Conservation (phyloP, 2,329 filamentous ascomycete genomes). For the Colletotrichum truncatum region DNA sequence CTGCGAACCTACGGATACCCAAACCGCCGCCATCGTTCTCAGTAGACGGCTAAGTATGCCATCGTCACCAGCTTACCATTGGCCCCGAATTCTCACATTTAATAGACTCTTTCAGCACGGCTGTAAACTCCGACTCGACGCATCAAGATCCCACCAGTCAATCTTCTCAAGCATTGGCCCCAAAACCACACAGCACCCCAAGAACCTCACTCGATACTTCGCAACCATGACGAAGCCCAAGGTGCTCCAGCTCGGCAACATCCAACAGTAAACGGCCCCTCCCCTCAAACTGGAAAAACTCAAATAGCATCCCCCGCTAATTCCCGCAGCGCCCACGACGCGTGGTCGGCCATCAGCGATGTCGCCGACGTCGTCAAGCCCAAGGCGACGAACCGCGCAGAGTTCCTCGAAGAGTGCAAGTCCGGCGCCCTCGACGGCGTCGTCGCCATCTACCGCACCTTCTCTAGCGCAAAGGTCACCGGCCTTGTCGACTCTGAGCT, state of each 20-base stretch:
- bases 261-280: slow-evolving; percentile 48
- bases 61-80: no score
- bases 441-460: slow-evolving; percentile 75
- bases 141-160: not conserved
- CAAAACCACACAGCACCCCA: not conserved
- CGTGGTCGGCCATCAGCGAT: slow-evolving; percentile 69
- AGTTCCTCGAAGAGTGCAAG: slow-evolving; percentile 75
- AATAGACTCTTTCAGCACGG: no score
- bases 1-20: not conserved
- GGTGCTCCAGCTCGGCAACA: slow-evolving; percentile 49
- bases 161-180: no score
- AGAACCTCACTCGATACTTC: not conserved
- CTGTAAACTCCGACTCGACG: no score
- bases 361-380: slow-evolving; percentile 74
- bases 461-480: slow-evolving; percentile 69
- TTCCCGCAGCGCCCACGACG: slow-evolving; percentile 66
- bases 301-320: not conserved
- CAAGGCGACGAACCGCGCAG: slow-evolving; percentile 66
- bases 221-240: slow-evolving; percentile 35
- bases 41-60: no score
- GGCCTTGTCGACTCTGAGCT: slow-evolving; percentile 77
- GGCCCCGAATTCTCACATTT: no score
- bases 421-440: slow-evolving; percentile 74
- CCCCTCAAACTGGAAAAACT: not conserved
- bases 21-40: not conserved